phyloP scores from a whole-genome alignment of 176 grass and related monocot genomes.

The Poa pratensis region DNA sequence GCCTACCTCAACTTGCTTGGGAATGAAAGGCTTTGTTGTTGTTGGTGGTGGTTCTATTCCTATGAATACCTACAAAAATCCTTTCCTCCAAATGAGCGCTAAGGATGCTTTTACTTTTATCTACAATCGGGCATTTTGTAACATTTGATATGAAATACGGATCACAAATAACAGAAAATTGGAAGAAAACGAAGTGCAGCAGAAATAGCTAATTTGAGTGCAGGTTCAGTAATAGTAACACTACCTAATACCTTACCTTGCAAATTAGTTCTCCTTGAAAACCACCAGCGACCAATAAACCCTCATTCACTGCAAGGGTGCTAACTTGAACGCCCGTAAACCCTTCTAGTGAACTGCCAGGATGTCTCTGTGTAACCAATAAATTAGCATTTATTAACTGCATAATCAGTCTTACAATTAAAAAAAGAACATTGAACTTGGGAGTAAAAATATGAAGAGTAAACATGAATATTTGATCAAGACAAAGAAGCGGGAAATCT shows the following conservation, averaged over 20 bases:
- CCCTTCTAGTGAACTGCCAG: slow-evolving; percentile 76
- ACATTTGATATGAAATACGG: background rate
- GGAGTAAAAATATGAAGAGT: background rate
- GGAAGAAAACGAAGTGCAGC: background rate
- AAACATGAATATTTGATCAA: slow-evolving; percentile 32
- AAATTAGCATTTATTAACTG: slow-evolving; percentile 10
- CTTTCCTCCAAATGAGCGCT: background rate
- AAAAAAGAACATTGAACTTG: slow-evolving; percentile 2
- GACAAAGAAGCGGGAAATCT: background rate
- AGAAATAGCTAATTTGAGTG: background rate
- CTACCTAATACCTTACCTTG: slow-evolving; percentile 57
- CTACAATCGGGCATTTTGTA: background rate
- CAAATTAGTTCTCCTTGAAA: slow-evolving; percentile 95
- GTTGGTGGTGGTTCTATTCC: too few relatives aligned
- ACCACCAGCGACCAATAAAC: slow-evolving; percentile 83
- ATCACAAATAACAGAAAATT: background rate
- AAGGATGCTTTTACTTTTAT: slow-evolving; percentile 21
- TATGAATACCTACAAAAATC: background rate
- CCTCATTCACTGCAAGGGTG: slow-evolving; percentile 87
- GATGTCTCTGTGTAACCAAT: slow-evolving; percentile 68
- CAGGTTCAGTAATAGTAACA: slow-evolving; percentile 2
- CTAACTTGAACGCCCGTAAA: slow-evolving; percentile 85
- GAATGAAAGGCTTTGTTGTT: too few relatives aligned
- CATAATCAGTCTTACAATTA: slow-evolving; percentile 12
- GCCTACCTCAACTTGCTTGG: too few relatives aligned